Evolutionary conservation across 495 filamentous ascomycete genomes (phyloP).

Genomic region (Penicillium subrubescens): DNA sequence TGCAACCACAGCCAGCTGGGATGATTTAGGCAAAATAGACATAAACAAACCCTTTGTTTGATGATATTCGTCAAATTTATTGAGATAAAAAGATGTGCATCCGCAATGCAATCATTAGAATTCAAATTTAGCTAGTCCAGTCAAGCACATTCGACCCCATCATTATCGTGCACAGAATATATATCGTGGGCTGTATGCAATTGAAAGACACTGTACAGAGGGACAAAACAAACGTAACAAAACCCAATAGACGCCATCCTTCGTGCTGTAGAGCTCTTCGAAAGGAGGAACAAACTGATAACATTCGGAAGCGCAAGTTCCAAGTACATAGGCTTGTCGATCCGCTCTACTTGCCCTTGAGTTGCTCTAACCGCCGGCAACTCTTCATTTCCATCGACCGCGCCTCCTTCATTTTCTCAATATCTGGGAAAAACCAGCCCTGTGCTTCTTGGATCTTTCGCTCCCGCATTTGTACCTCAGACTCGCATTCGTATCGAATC

Average conservation of each 20-base stretch:
- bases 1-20: not conserved
- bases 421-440: conserved; percentile 85
- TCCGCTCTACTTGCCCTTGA: conserved; percentile 38
- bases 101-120: not conserved
- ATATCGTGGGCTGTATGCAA: conserved; percentile 20
- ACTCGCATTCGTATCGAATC: conserved; percentile 70
- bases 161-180: not conserved
- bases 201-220: conserved; percentile 24
- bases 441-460: conserved; percentile 75
- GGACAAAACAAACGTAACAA: conserved; percentile 12
- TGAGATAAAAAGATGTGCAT: not conserved
- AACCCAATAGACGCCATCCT: conserved; percentile 25
- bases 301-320: conserved; percentile 5
- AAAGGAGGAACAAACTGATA: conserved; percentile 11
- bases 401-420: conserved; percentile 71
- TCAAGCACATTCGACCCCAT: not conserved
- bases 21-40: not conserved
- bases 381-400: conserved; percentile 60
- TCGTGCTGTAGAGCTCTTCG: conserved; percentile 25
- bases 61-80: not conserved
- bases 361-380: conserved; percentile 54
- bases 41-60: not conserved
- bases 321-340: not conserved
- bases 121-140: not conserved
- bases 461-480: conserved; percentile 62